A percentile compares a stretch with the other conserved stretches of the same genome.
Evolutionary conservation across 371 early-diverging fungal species (phyloP).

Genomic region (Mortierella sp.): DNA sequence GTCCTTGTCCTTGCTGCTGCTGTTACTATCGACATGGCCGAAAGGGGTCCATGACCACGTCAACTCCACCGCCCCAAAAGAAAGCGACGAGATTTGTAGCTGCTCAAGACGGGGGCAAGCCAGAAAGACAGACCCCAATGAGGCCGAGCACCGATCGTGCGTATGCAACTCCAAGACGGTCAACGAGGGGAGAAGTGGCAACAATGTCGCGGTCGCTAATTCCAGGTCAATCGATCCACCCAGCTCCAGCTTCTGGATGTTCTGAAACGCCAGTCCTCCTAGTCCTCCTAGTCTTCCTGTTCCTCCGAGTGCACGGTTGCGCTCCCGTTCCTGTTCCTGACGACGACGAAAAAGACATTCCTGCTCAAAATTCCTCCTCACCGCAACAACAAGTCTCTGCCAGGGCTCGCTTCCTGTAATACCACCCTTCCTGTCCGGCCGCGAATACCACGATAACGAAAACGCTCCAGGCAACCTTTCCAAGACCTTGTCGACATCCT

Average conservation of each 20-base stretch:
- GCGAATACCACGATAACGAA: background rate
- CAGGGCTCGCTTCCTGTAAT: background rate
- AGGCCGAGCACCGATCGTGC: constrained; percentile 2
- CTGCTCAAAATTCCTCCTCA: background rate
- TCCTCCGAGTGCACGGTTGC: background rate
- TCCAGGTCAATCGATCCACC: background rate
- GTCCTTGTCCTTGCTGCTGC: background rate
- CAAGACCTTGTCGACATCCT: constrained; percentile 1
- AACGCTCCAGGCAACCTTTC: background rate
- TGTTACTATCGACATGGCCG: background rate
- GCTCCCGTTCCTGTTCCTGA: background rate
- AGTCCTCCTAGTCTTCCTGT: background rate
- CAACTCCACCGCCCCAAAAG: background rate
- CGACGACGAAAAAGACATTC: background rate
- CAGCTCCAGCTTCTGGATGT: background rate
- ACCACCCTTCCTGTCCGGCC: background rate
- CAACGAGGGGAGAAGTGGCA: background rate
- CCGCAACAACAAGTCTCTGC: constrained; percentile 3
- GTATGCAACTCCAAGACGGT: background rate
- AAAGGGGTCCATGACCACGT: background rate
- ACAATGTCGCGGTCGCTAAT: background rate
- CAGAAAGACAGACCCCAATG: background rate
- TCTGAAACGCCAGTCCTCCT: background rate
- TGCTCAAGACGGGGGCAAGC: constrained; percentile 1
- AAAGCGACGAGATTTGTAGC: background rate